These are phyloP conservation scores for Paramecium octaurelia DNA, from an alignment of 73 alveolate genomes.

Conservation along the genomic window DNA sequence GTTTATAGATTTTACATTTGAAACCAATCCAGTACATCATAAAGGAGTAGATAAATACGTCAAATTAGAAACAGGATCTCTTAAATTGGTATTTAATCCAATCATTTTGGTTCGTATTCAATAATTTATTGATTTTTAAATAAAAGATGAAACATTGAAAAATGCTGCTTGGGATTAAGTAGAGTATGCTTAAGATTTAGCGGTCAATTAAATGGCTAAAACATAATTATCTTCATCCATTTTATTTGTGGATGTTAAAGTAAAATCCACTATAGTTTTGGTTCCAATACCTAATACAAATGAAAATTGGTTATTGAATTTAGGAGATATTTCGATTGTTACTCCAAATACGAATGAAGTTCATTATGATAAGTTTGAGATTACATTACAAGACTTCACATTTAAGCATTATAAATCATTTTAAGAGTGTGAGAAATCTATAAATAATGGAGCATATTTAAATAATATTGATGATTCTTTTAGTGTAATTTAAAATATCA, in stretches of 20 bases:
- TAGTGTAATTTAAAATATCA: neutral
- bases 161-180: constrained; percentile 55
- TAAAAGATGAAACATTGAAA: constrained; percentile 50
- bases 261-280: constrained; percentile 40
- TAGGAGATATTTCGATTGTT: constrained; percentile 28
- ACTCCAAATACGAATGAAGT: constrained; percentile 13
- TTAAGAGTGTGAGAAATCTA: neutral
- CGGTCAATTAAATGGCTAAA: constrained; percentile 3
- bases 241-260: neutral
- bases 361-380: constrained; percentile 37
- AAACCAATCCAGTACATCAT: constrained; percentile 51
- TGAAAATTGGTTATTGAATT: constrained; percentile 58
- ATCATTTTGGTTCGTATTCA: constrained; percentile 32
- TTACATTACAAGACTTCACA: constrained; percentile 23
- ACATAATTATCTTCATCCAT: constrained; percentile 48
- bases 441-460: neutral
- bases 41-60: constrained; percentile 47
- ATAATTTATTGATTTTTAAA: constrained; percentile 42
- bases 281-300: constrained; percentile 31
- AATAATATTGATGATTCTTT: neutral
- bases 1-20: constrained; percentile 27
- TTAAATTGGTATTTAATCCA: constrained; percentile 51
- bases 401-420: constrained; percentile 1
- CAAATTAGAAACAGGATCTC: constrained; percentile 31
- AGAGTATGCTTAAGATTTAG: constrained; percentile 24